phyloP scores from a whole-genome alignment of 2,329 filamentous ascomycete species.

The Clarireedia sp. region DNA sequence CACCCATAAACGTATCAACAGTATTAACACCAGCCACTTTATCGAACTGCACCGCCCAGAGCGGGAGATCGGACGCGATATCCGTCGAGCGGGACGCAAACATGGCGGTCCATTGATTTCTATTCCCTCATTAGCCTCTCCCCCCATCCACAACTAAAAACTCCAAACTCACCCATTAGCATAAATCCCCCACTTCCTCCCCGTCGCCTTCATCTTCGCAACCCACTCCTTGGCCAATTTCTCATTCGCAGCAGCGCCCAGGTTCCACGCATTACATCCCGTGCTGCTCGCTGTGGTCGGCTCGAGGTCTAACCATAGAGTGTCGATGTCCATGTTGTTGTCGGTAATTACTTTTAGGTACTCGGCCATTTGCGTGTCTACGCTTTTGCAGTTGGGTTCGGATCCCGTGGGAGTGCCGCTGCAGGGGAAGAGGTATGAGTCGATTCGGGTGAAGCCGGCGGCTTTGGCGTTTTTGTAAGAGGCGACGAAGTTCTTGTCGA shows the following conservation, averaged over 20 bases:
- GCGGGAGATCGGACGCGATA: constrained; percentile 20
- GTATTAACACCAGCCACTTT: constrained; percentile 16
- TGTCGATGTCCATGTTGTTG: constrained; percentile 15
- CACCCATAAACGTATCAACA: constrained; percentile 22
- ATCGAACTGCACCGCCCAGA: constrained; percentile 24
- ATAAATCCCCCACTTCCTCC: constrained; percentile 22
- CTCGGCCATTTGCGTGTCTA: constrained; percentile 18
- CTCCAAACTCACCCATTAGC: constrained; percentile 21
- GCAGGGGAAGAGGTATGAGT: constrained; percentile 24
- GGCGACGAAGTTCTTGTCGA: constrained; percentile 15
- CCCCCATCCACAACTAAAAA: no score
- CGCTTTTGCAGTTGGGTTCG: constrained; percentile 18
- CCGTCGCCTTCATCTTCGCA: constrained; percentile 14
- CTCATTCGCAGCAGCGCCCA: constrained; percentile 16
- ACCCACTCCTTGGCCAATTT: constrained; percentile 22
- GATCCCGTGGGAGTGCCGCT: constrained; percentile 18
- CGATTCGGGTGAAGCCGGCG: constrained; percentile 17
- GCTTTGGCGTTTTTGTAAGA: constrained; percentile 19
- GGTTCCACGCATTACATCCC: constrained; percentile 21
- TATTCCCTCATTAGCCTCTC: not conserved
- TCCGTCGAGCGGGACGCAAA: constrained; percentile 18
- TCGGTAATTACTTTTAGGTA: constrained; percentile 15
- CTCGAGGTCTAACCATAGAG: constrained; percentile 24
- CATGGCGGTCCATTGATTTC: constrained; percentile 24
- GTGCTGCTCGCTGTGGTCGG: constrained; percentile 8